A percentile compares a stretch with the other conserved stretches of the same genome.
These are phyloP conservation scores for Phaeomoniella chlamydospora DNA, from an alignment of 2,329 filamentous ascomycete genomes.

Conservation along the genomic window DNA sequence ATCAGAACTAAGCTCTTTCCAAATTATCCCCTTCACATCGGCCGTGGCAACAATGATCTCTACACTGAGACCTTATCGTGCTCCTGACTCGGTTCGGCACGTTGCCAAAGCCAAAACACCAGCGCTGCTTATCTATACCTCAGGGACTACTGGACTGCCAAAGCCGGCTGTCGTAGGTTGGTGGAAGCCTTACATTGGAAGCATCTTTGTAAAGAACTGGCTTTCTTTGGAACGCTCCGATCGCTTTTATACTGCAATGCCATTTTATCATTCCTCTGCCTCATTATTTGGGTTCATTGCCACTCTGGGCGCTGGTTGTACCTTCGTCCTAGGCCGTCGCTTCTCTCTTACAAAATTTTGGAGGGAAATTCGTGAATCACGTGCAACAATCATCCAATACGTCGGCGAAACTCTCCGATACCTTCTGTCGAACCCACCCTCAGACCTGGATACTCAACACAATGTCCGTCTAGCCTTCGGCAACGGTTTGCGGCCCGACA, in stretches of 20 bases:
- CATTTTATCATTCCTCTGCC: slow-evolving; percentile 75
- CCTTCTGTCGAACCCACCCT: slow-evolving; percentile 52
- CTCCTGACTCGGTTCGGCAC: slow-evolving; percentile 41
- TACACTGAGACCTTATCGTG: slow-evolving; percentile 29
- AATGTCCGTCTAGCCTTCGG: slow-evolving; percentile 63
- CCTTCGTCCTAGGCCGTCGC: slow-evolving; percentile 58
- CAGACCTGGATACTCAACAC: slow-evolving; percentile 58
- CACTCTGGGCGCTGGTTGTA: slow-evolving; percentile 45
- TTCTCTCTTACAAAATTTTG: slow-evolving; percentile 61
- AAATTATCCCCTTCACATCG: too few species aligned
- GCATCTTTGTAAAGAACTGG: slow-evolving; percentile 38
- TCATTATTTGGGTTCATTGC: slow-evolving; percentile 53
- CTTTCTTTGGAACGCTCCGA: slow-evolving; percentile 45
- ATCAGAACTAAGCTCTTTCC: slow-evolving; percentile 24
- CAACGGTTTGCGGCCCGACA: slow-evolving; percentile 72
- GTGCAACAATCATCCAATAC: slow-evolving; percentile 59
- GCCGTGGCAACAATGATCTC: too few species aligned
- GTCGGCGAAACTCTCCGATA: slow-evolving; percentile 68
- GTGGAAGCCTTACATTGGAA: slow-evolving; percentile 45
- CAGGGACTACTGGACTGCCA: slow-evolving; percentile 71
- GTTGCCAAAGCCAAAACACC: slow-evolving; percentile 40
- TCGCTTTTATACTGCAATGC: slow-evolving; percentile 73
- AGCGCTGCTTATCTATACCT: slow-evolving; percentile 69
- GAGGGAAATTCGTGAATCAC: slow-evolving; percentile 52
- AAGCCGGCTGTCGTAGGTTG: slow-evolving; percentile 68